Evolutionary conservation across 1,284 basidiomycete genomes (phyloP), one percentile per base, ranked within the genome.

Genomic region (Ceratobasidium papillatum): DNA sequence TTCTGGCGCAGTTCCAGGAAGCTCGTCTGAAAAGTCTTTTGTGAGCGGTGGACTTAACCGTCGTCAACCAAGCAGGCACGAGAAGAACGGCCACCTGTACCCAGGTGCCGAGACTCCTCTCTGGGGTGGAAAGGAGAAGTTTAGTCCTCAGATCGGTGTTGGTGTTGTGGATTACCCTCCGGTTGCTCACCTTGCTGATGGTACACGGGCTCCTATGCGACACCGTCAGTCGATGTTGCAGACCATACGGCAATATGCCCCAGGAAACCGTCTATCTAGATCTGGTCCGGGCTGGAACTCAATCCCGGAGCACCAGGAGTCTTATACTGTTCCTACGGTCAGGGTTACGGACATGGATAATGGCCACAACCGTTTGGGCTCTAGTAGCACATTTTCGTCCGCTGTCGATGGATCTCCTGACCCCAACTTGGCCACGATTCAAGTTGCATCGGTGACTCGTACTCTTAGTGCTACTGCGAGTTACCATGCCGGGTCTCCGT

Each of bases 91-190:
- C 9, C 27, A 61, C 17, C 14, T 61, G 54, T 43, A 51, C 32
- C 19, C 47, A 3, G 30, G 43, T 22, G 58, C 22, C 14, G 68
- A 72, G 9, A 72, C 38, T 34, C 68, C 68, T 25, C 56, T 72
- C 68, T 72, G 68, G 68, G 68, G 68, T 17, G 68, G 68, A 30
- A 43, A 41, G n/a, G 68, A 72, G 41, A 61, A 72, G 36, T 72
- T 72, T 41, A 72, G 68, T 32, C 68, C 68, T 47, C 68, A 61
- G 17, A 47, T 61, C 14, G 47, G 34, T 34, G 17, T 14, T 9
- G 34, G 68, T 25, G 45, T 51, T 9, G 27, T 72, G 45, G 54
- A 61, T 32, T 72, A 47, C 32, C 68, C 68, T 12, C 58, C 68
- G 22, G 54, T 45, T 49, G 68, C 43, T 30, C 56, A 72, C 45